Base-by-base conservation (phyloP, 192 early-diverging fungal species). In the Coemansia sp. region DNA sequence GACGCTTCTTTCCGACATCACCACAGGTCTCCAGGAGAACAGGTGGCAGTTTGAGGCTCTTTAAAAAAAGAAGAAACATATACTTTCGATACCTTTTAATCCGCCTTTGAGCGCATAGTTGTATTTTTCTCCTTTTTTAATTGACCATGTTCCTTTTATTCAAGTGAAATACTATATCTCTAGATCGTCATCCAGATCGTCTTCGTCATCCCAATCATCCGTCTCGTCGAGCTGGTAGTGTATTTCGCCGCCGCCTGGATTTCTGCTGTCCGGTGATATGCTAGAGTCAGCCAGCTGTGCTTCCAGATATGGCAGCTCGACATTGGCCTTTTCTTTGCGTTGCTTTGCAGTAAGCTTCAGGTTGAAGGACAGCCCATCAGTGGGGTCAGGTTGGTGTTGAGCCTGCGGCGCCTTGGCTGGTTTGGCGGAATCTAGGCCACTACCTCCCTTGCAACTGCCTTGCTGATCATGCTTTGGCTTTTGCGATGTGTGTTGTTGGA, bases 151-250 rank as follows among this genome's bases (percentile, higher is more conserved):
- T 34, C 34, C 45, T 61, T 64, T 33, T 29, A 28, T 37, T 35
- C 12, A 42, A n/a, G 7, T 21, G 45, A 64, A 42, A 28, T 25
- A 8, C 62, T 67, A 95, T 58, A 95, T 92, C 58, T 90, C 89
- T 34, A 95, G 83, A 82, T 95, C 94, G 56, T 92, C 94, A 73
- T 95, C 94, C 8, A 92, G 92, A 69, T 95, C 94, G 55, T 95
- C 94, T 33, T 89, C 87, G 71, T 96, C 95, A 18, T 57, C 55
- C 84, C 90, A 92, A 65, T 96, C 95, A 62, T 96, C 94, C 7
- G 85, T 86, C 15, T 87, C 89, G 67, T 94, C 95, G 21, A 90
- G 88, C 56, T 92, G 88, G 71, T 96, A 96, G 60, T 93, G 88
- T 25, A 87, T 83, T 12, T 87, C 89, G 42, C 74, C 75, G 2